Evolutionary conservation across 1,139 yeast genomes (phyloP).

Genomic region (Yamadazyma triangularis): DNA sequence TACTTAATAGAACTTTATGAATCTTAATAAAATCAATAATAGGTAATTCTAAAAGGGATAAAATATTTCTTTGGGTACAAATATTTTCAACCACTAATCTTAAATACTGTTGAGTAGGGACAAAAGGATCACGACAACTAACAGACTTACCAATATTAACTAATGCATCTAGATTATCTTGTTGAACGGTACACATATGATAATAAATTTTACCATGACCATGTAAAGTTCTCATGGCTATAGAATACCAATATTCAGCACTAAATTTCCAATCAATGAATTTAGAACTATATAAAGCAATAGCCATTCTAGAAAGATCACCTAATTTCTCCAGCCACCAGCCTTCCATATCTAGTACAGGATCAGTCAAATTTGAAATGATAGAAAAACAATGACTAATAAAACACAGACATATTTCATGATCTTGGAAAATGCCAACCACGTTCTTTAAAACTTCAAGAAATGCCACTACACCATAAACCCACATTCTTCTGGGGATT

Average conservation of each 20-base stretch:
- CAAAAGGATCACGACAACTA: constrained; percentile 74
- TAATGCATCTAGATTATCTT: constrained; percentile 72
- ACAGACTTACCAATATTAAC: constrained; percentile 77
- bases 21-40: constrained; percentile 64
- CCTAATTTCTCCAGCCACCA: constrained; percentile 81
- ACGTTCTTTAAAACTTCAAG: constrained; percentile 76
- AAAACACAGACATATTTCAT: constrained; percentile 45
- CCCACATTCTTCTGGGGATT: constrained; percentile 78
- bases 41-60: constrained; percentile 53
- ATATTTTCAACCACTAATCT: constrained; percentile 74
- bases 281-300: constrained; percentile 70
- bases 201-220: constrained; percentile 80
- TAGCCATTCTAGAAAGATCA: constrained; percentile 78
- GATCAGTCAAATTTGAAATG: constrained; percentile 50
- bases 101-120: constrained; percentile 73
- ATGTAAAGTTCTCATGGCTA: constrained; percentile 64
- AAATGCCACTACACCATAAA: constrained; percentile 74
- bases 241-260: constrained; percentile 73
- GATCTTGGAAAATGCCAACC: constrained; percentile 51
- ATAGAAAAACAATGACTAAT: constrained; percentile 50
- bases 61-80: constrained; percentile 64
- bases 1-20: constrained; percentile 54
- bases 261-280: constrained; percentile 79
- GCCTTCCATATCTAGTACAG: constrained; percentile 54
- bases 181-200: constrained; percentile 81